A percentile compares a stretch with the other conserved stretches of the same genome.
Conservation (phyloP, 1,284 basidiomycete genomes). For the Ustilago bromivora region DNA sequence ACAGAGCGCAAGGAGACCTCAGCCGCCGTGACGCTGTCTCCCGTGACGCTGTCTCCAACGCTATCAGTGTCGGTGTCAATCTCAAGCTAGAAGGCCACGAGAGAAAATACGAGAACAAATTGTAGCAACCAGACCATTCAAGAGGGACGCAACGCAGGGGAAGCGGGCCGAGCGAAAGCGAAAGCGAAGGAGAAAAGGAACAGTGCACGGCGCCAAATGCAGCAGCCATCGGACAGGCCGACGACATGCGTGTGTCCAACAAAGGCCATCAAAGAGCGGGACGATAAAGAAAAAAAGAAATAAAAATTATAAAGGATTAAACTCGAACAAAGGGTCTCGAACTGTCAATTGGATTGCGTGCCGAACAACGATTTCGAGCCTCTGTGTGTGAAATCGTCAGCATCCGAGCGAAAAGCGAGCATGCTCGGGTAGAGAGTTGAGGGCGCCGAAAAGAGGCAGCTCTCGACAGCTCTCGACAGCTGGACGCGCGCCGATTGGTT, state of each 20-base stretch:
- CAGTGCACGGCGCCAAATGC: slow-evolving; percentile 14
- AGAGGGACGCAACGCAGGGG: not conserved
- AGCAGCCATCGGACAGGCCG: slow-evolving; percentile 12
- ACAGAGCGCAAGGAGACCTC: not conserved
- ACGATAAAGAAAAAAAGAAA: not conserved
- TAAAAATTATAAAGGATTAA: slow-evolving; percentile 1
- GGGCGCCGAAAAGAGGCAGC: not conserved
- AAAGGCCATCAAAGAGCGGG: not conserved
- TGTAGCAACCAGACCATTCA: not conserved
- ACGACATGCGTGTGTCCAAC: slow-evolving; percentile 6
- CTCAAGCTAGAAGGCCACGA: slow-evolving; percentile 10
- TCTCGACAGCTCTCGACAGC: slow-evolving; percentile 9
- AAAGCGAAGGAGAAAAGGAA: not conserved
- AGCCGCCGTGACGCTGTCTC: not conserved
- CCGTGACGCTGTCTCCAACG: not conserved
- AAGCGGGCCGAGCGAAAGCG: not conserved
- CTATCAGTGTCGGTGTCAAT: not conserved
- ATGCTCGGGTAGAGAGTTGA: slow-evolving; percentile 1
- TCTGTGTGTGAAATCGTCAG: slow-evolving; percentile 4
- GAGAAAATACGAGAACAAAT: not conserved
- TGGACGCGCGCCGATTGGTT: not conserved
- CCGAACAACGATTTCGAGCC: slow-evolving; percentile 7
- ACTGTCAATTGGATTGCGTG: not conserved
- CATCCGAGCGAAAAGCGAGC: not conserved
- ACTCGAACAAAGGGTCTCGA: not conserved